These are phyloP conservation scores for Lachnellula suecica DNA, from an alignment of 2,329 filamentous ascomycete genomes.

Conservation along the genomic window DNA sequence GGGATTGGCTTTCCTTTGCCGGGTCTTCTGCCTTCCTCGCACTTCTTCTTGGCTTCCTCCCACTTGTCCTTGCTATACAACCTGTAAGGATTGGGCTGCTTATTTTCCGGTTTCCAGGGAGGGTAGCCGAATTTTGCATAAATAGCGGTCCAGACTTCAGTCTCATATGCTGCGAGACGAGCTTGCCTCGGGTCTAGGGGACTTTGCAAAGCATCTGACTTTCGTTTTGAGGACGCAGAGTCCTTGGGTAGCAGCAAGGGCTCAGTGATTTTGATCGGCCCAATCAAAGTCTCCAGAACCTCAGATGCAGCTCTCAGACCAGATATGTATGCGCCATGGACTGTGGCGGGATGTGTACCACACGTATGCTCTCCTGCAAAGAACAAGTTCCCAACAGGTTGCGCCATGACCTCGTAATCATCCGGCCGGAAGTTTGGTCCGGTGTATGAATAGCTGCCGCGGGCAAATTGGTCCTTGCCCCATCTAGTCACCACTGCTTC, in stretches of 20 bases:
- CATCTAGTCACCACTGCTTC: conserved; percentile 92
- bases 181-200: conserved; percentile 50
- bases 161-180: conserved; percentile 56
- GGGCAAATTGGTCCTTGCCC: conserved; percentile 87
- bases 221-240: conserved; percentile 50
- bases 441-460: conserved; percentile 93
- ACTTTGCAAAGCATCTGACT: conserved; percentile 37
- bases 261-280: conserved; percentile 73
- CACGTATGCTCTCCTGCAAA: conserved; percentile 98
- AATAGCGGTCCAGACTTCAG: conserved; percentile 52
- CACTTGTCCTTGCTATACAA: conserved; percentile 81
- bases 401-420: conserved; percentile 92
- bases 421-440: conserved; percentile 77
- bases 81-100: conserved; percentile 81
- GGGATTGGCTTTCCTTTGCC: conserved; percentile 65
- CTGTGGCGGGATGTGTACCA: conserved; percentile 92
- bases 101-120: conserved; percentile 69
- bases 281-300: conserved; percentile 76
- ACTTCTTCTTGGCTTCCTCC: conserved; percentile 58
- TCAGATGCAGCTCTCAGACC: conserved; percentile 88
- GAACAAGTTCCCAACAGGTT: conserved; percentile 79
- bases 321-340: conserved; percentile 94
- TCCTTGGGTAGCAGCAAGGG: conserved; percentile 73
- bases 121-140: conserved; percentile 67
- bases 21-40: conserved; percentile 64